Evolutionary conservation across 371 early-diverging fungal species (phyloP).

Genomic region (Agmasoma carcini): DNA sequence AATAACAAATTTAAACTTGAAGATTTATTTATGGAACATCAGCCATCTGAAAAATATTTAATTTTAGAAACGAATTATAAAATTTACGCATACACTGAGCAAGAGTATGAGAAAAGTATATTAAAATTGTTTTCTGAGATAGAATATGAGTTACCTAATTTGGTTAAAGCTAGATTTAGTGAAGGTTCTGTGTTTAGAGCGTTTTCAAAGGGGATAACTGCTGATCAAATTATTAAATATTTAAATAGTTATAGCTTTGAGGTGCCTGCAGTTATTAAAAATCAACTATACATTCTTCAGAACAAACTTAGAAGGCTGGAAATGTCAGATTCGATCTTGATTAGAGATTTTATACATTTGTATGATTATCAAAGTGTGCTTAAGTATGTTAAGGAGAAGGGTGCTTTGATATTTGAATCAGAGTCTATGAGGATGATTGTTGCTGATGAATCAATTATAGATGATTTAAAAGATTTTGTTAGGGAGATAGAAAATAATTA

Average conservation of each 20-base stretch:
- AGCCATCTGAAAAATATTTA: conserved; percentile 12
- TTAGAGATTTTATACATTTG: conserved; percentile 61
- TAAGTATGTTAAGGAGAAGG: conserved; percentile 34
- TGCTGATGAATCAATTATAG: conserved; percentile 34
- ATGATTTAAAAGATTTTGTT: conserved; percentile 43
- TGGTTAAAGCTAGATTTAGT: conserved; percentile 75
- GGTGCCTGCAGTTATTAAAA: conserved; percentile 73
- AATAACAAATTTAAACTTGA: neutral
- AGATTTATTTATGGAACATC: conserved; percentile 5
- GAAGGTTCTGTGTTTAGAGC: conserved; percentile 76
- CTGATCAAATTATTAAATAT: conserved; percentile 62
- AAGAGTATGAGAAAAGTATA: conserved; percentile 86
- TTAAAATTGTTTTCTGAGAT: conserved; percentile 71
- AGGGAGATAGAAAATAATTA: conserved; percentile 16
- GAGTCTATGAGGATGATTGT: conserved; percentile 46
- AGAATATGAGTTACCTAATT: conserved; percentile 70
- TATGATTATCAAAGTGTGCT: conserved; percentile 46
- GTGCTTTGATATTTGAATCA: conserved; percentile 27
- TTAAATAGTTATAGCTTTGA: conserved; percentile 22
- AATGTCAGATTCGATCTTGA: conserved; percentile 57
- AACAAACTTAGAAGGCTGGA: conserved; percentile 71
- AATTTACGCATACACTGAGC: conserved; percentile 83
- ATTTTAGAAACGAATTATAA: conserved; percentile 68
- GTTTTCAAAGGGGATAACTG: conserved; percentile 74
- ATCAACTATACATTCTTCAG: conserved; percentile 90